These are phyloP conservation scores for Ophiosphaerella herpotricha DNA, from an alignment of 2,329 filamentous ascomycete species.

Conservation along the genomic window DNA sequence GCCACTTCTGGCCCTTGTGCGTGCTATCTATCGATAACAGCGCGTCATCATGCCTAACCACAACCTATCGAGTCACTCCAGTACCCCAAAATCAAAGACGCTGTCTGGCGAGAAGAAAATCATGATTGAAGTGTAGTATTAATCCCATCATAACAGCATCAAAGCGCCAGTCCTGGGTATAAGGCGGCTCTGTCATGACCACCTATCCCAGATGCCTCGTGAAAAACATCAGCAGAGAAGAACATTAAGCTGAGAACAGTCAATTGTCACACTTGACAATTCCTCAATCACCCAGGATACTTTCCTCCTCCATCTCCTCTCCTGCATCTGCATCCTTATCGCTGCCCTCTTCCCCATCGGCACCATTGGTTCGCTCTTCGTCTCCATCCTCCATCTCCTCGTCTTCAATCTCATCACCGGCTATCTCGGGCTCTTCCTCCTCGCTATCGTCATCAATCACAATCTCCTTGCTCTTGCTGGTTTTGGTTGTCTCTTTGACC, in stretches of 20 bases:
- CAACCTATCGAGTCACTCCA: too few species aligned
- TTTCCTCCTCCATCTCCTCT: slow-evolving; percentile 53
- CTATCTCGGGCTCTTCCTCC: slow-evolving; percentile 40
- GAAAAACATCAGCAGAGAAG: not conserved
- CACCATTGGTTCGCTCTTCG: slow-evolving; percentile 49
- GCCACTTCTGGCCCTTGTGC: slow-evolving; percentile 11
- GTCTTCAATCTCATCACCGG: slow-evolving; percentile 38
- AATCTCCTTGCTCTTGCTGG: slow-evolving; percentile 47
- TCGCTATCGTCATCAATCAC: slow-evolving; percentile 41
- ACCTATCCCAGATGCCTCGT: not conserved
- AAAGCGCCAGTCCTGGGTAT: slow-evolving; percentile 13
- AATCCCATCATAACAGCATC: slow-evolving; percentile 7
- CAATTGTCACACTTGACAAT: not conserved
- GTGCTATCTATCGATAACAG: slow-evolving; percentile 3
- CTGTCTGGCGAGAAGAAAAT: too few species aligned
- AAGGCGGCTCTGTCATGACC: slow-evolving; percentile 2
- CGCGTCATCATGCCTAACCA: not conserved
- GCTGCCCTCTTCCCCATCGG: slow-evolving; percentile 32
- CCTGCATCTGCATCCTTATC: slow-evolving; percentile 42
- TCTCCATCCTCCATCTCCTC: slow-evolving; percentile 49
- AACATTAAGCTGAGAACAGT: slow-evolving; percentile 3
- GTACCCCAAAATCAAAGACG: too few species aligned
- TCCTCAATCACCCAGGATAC: slow-evolving; percentile 48
- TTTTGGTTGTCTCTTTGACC: slow-evolving; percentile 50
- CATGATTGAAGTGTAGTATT: too few species aligned